These are phyloP conservation scores for Fusarium coicis DNA, from an alignment of 2,329 filamentous ascomycete genomes.

Conservation along the genomic window DNA sequence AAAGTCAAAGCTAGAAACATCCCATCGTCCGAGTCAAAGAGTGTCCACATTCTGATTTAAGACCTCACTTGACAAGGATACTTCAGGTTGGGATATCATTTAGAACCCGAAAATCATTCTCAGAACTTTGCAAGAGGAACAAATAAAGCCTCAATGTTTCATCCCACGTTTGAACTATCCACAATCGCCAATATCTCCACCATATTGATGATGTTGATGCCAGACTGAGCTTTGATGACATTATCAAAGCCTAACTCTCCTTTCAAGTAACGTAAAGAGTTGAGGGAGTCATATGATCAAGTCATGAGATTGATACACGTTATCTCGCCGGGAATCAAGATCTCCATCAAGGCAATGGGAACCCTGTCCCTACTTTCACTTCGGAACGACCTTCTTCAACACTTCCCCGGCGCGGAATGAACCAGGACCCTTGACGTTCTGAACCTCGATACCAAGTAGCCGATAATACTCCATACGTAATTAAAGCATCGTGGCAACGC, in stretches of 20 bases:
- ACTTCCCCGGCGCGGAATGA: background rate
- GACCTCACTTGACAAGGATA: background rate
- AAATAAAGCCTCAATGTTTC: background rate
- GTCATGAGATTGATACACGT: background rate
- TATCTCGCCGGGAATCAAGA: background rate
- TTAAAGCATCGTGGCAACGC: background rate
- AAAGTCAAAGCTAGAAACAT: background rate
- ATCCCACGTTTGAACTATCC: background rate
- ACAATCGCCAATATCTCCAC: background rate
- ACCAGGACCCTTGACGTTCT: background rate
- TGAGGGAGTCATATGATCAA: background rate
- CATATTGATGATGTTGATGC: background rate
- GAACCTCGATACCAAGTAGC: background rate
- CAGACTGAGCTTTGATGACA: background rate
- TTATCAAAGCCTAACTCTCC: background rate
- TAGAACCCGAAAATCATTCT: background rate
- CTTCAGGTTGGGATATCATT: background rate
- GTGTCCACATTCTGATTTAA: background rate
- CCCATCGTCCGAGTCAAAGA: background rate
- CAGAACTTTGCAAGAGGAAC: fast-evolving
- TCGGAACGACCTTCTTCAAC: background rate
- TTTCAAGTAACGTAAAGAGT: constrained; percentile 2
- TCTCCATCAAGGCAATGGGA: background rate
- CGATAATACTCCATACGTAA: constrained; percentile 15
- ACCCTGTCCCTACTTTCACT: background rate